Evolutionary conservation across 2,329 filamentous ascomycete genomes (phyloP), one percentile per base, ranked within the genome.

Genomic region (Microcyclospora tardicrescens): DNA sequence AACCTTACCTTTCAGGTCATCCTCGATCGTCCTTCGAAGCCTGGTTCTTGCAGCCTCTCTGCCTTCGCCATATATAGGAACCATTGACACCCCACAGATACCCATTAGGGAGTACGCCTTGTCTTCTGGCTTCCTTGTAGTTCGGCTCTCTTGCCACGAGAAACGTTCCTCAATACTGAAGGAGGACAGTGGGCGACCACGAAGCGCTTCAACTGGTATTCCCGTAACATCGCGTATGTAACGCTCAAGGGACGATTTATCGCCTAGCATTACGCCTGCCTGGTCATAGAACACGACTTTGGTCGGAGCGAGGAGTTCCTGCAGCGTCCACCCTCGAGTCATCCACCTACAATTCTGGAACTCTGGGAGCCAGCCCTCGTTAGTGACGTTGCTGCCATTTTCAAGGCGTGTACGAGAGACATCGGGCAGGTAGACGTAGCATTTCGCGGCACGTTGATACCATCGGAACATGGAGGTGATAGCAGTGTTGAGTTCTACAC

Each of bases 391-490:
- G 19, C 19, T 24, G 19, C 5, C 19, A 4, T 4, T 24, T n/a
- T n/a, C n/a, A n/a, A n/a, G n/a, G n/a, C n/a, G n/a, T n/a, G n/a
- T n/a, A n/a, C n/a, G n/a, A 4, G 19, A 8, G 19, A 24, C 19
- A 8, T 24, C 19, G 5, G 4, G 5, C 28, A 47, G 28, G 24
- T 45, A 45, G 3, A 38, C 45, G 16, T 41, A 37, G 36, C 45
- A 47, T 6, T 36, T 12, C 5, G 10, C 24, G 27, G 45, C 43
- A 10, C 31, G 33, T n/a, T 13, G 27, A 35, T 48, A 48, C 46
- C 46, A 48, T 12, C 33, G 19, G 34, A 40, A 48, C 46, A 48
- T 48, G 8, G 44, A 47, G 24, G 39, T 48, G 38, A 47, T 41
- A 9, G 45, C 40, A 19, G 37, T 33, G 10, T 19, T 14, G 6